Evolutionary conservation across 495 filamentous ascomycete species (phyloP).

Genomic region (Penicillium silybi): DNA sequence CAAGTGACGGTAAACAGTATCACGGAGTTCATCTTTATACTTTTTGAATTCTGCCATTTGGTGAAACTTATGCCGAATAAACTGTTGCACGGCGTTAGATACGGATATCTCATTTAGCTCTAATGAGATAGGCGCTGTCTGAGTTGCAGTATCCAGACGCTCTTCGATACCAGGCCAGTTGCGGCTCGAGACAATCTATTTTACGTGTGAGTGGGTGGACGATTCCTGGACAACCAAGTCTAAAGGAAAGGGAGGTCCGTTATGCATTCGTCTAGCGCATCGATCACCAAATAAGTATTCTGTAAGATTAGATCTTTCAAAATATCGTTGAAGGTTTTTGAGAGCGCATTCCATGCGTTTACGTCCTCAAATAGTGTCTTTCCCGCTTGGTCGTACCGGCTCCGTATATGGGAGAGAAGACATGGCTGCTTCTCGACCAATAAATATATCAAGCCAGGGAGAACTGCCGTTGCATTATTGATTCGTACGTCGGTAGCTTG

Average conservation of each 20-base stretch:
- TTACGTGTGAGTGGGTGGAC: slow-evolving; percentile 11
- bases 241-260: slow-evolving; percentile 29
- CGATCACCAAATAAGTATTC: slow-evolving; percentile 36
- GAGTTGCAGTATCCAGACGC: background rate
- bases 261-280: slow-evolving; percentile 49
- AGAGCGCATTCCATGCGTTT: slow-evolving; percentile 31
- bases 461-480: slow-evolving; percentile 36
- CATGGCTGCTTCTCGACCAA: slow-evolving; percentile 27
- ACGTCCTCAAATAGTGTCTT: slow-evolving; percentile 25
- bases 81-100: slow-evolving; percentile 19
- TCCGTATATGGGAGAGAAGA: slow-evolving; percentile 29
- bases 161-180: slow-evolving; percentile 19
- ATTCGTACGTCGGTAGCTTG: slow-evolving; percentile 32
- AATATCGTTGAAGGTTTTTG: slow-evolving; percentile 28
- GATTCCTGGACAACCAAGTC: slow-evolving; percentile 21
- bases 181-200: slow-evolving; percentile 32
- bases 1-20: slow-evolving; percentile 14
- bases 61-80: slow-evolving; percentile 32
- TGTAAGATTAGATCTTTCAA: slow-evolving; percentile 24
- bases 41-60: slow-evolving; percentile 8
- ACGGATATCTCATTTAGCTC: slow-evolving; percentile 18
- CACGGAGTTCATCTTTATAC: background rate
- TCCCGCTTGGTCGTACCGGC: background rate
- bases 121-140: slow-evolving; percentile 11
- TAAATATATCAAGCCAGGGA: slow-evolving; percentile 40